phyloP scores from a whole-genome alignment of 495 filamentous ascomycete species.

The Aspergillus affinis region DNA sequence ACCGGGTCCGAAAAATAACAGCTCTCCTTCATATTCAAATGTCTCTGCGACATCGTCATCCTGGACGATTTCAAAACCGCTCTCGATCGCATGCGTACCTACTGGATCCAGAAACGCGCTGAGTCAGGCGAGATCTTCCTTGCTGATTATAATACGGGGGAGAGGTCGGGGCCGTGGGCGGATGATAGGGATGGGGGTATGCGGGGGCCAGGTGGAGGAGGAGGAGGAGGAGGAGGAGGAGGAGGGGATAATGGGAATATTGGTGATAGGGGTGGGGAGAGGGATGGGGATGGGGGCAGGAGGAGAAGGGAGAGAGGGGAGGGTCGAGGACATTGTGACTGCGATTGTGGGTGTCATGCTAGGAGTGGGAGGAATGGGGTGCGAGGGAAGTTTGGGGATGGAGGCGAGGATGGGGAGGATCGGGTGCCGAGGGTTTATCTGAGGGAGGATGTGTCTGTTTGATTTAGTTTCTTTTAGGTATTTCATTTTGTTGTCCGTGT shows the following conservation, averaged over 20 bases:
- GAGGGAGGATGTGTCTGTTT: not conserved
- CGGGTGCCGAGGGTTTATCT: not conserved
- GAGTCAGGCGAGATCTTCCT: conserved; percentile 16
- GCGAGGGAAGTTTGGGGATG: not conserved
- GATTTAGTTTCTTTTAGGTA: too few relatives aligned
- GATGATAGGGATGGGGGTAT: not conserved
- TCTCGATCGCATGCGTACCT: conserved; percentile 37
- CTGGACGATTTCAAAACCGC: conserved; percentile 64
- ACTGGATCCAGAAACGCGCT: conserved; percentile 29
- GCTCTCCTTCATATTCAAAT: conserved; percentile 59
- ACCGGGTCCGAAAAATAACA: too few relatives aligned
- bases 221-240: too few relatives aligned
- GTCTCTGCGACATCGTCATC: conserved; percentile 57
- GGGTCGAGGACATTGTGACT: too few relatives aligned
- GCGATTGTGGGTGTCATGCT: too few relatives aligned
- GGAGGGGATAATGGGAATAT: too few relatives aligned
- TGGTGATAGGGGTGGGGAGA: too few relatives aligned
- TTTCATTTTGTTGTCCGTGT: too few relatives aligned
- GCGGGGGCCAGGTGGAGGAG: too few relatives aligned
- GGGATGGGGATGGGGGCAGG: too few relatives aligned
- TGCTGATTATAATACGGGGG: not conserved
- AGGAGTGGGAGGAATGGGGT: too few relatives aligned
- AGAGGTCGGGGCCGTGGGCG: not conserved
- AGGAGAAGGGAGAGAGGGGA: not conserved
- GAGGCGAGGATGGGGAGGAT: not conserved